Conservation (phyloP, 2,329 filamentous ascomycete species). For the Pleomassaria siparia region DNA sequence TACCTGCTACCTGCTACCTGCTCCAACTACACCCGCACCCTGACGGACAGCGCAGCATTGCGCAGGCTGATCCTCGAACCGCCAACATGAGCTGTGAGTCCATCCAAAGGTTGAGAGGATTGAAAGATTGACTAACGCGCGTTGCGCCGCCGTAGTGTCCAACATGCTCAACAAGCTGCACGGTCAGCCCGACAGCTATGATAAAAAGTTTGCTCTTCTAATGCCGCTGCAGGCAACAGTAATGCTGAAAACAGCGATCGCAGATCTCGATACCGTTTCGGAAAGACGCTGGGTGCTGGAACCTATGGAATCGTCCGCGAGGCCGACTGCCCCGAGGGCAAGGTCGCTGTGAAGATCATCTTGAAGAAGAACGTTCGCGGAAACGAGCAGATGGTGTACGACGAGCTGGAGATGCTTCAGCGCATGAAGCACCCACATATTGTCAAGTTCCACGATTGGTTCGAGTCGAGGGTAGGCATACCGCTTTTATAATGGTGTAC, state of each 20-base stretch:
- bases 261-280: slow-evolving; percentile 87
- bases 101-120: slow-evolving; percentile 8
- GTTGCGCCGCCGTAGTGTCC: slow-evolving; percentile 59
- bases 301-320: slow-evolving; percentile 98
- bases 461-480: slow-evolving; percentile 82
- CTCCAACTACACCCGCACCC: slow-evolving; percentile 37
- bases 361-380: slow-evolving; percentile 99
- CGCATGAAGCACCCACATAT: slow-evolving; percentile 91
- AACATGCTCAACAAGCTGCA: slow-evolving; percentile 95
- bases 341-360: slow-evolving; percentile 98
- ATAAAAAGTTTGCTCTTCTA: slow-evolving; percentile 76
- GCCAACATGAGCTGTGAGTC: slow-evolving; percentile 40
- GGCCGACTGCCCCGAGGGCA: slow-evolving; percentile 78
- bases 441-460: slow-evolving; percentile 97
- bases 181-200: slow-evolving; percentile 96
- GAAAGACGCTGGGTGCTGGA: slow-evolving; percentile 89
- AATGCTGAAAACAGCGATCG: slow-evolving; percentile 32
- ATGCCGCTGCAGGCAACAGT: slow-evolving; percentile 20
- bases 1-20: slow-evolving; percentile 31
- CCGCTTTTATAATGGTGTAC: neutral
- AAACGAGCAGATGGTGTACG: slow-evolving; percentile 98
- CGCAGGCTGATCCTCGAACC: slow-evolving; percentile 25
- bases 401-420: slow-evolving; percentile 93
- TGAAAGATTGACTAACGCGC: slow-evolving; percentile 15
- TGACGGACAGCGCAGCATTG: slow-evolving; percentile 30